Evolutionary conservation across 2,329 filamentous ascomycete species (phyloP), one percentile per base, ranked within the genome.

Genomic region (Xylaria sp.): DNA sequence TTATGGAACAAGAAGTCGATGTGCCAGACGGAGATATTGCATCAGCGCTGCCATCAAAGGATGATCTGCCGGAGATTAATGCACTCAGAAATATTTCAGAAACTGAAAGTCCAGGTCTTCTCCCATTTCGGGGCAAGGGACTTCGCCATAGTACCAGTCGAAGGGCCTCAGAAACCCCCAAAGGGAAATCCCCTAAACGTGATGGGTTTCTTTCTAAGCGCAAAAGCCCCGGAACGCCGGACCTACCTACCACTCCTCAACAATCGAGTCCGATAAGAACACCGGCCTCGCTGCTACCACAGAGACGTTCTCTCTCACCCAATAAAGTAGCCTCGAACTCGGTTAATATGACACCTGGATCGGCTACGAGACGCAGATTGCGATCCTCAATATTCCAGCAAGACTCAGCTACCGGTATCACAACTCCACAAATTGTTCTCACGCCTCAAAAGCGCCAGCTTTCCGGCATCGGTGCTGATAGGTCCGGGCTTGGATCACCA

Each of bases 401-500:
- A 37, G 68, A 78, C 44, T 68, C 71, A 62, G 76, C 85, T 23
- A 89, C 86, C 5, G 89, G 89, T 2, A 77, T 83, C 40, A 84
- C 85, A 21, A 91, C 89, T 0, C 91, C 92, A 16, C 87, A 84
- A 21, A 84, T 92, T 59, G 81, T 92, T 13, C 78, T 93, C 6
- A 91, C 87, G 2, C 89, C 90, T 2, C 86, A 88, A 66, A 78
- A 78, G 42, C 85, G 90, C 32, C 83, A 84, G 53, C 86, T 90
- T 18, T 91, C 91, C 16, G 91, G 91, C 0, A 76, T 94, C 69
- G 91, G 92, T 25, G 87, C 88, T 70, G 92, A 93, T 74, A 88
- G 87, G 71, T 82, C 86, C 70, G 92, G 92, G 0, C 85, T 94
- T 63, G 92, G 93, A 6, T 95, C 93, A 0, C 93, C 92, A 5